Percentiles rank a stretch among this genome's conserved stretches.
Evolutionary conservation across 305 asterid species (phyloP).

Genomic region (Fraxinus albicans): DNA sequence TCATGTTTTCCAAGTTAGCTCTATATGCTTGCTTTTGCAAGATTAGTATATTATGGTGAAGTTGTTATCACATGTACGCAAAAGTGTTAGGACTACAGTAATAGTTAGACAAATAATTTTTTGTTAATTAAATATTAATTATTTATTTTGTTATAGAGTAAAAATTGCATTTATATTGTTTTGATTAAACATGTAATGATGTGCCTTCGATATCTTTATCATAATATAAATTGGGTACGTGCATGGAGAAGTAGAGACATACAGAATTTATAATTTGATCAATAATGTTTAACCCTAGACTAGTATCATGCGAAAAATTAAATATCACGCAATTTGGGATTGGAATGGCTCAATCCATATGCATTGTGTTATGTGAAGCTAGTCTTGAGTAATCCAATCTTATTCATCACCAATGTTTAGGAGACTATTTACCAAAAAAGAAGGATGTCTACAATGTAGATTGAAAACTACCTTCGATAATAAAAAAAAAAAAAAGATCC

Average conservation of each 20-base stretch:
- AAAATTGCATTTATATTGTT: not conserved
- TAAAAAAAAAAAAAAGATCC: no score
- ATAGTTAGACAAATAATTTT: not conserved
- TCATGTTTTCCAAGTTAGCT: constrained; percentile 22
- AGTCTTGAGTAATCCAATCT: no score
- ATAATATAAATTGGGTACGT: not conserved
- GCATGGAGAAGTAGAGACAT: not conserved
- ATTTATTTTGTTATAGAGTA: not conserved
- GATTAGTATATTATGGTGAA: not conserved
- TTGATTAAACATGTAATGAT: not conserved
- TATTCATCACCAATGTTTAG: no score
- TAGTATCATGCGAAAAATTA: no score
- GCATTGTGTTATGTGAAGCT: no score
- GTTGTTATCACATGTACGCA: not conserved
- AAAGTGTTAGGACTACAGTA: not conserved
- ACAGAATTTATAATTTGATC: no score
- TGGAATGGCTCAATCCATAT: not conserved
- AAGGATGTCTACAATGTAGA: no score
- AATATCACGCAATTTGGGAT: not conserved
- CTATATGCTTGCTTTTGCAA: constrained; percentile 5
- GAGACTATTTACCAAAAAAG: no score
- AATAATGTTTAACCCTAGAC: no score
- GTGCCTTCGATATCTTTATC: not conserved
- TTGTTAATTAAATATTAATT: no score
- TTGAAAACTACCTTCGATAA: no score